Percentiles rank a stretch among this genome's conserved stretches.
phyloP scores from a whole-genome alignment of 2,329 filamentous ascomycete species.

The Xylariales sp. region DNA sequence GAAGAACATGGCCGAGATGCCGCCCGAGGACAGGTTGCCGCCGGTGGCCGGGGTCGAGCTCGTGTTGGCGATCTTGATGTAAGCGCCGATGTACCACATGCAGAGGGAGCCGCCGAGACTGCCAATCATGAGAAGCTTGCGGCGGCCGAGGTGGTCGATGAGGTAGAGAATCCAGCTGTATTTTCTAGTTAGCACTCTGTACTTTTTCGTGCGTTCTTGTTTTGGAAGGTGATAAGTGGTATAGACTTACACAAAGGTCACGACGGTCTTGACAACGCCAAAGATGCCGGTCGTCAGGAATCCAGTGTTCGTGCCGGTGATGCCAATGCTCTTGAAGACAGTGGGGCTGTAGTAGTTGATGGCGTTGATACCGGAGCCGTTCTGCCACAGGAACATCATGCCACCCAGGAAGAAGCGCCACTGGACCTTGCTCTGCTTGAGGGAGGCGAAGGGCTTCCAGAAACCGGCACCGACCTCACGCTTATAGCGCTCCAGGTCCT shows the following conservation, averaged over 20 bases:
- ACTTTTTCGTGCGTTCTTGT: too few species aligned
- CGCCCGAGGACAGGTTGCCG: constrained; percentile 27
- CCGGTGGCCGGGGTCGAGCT: constrained; percentile 29
- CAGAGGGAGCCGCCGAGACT: constrained; percentile 56
- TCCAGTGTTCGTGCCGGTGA: constrained; percentile 50
- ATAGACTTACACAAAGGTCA: constrained; percentile 43
- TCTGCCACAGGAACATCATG: constrained; percentile 76
- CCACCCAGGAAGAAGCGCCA: constrained; percentile 71
- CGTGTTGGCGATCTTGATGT: constrained; percentile 46
- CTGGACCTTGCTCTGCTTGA: constrained; percentile 52
- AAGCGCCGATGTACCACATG: constrained; percentile 62
- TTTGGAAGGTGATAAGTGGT: too few species aligned
- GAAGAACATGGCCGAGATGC: constrained; percentile 63
- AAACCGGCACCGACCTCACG: constrained; percentile 64
- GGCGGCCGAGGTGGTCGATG: constrained; percentile 56
- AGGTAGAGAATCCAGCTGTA: constrained; percentile 52
- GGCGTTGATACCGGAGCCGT: constrained; percentile 68
- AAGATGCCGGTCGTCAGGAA: constrained; percentile 63
- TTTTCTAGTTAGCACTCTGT: too few species aligned
- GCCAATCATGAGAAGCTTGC: constrained; percentile 55
- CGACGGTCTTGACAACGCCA: constrained; percentile 58
- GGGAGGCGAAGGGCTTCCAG: constrained; percentile 65
- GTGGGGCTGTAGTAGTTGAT: constrained; percentile 62
- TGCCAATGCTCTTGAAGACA: constrained; percentile 60
- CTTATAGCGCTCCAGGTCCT: constrained; percentile 62